phyloP scores from a whole-genome alignment of 495 filamentous ascomycete genomes.

The Aspergillus coremiiformis region DNA sequence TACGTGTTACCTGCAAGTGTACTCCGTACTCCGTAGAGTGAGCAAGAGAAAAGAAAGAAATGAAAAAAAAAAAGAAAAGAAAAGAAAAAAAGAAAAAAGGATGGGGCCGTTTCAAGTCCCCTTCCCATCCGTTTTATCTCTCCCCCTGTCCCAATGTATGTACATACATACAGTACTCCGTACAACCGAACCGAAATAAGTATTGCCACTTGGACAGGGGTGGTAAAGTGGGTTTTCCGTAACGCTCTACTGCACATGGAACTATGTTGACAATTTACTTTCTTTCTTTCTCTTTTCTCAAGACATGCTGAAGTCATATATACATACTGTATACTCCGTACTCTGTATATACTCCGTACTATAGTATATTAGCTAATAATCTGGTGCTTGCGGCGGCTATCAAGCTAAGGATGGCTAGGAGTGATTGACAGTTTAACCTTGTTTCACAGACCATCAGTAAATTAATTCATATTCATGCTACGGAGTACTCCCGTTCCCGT shows the following conservation, averaged over 20 bases:
- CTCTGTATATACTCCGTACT: no score
- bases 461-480: no score
- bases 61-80: not conserved
- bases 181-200: not conserved
- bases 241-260: not conserved
- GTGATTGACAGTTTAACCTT: not conserved
- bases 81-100: not conserved
- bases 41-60: not conserved
- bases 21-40: no score
- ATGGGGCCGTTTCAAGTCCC: not conserved
- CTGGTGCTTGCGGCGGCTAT: not conserved
- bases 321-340: no score
- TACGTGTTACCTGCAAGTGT: no score
- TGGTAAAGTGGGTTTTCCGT: no score
- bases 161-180: no score
- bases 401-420: not conserved
- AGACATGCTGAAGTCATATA: no score
- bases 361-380: not conserved
- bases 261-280: no score
- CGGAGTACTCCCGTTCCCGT: no score
- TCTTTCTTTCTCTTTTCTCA: no score
- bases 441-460: not conserved
- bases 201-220: not conserved
- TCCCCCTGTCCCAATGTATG: slow-evolving; percentile 1
- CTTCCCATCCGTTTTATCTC: slow-evolving; percentile 3